These are phyloP conservation scores for Aspergillus tanneri DNA, from an alignment of 2,329 filamentous ascomycete species.

Conservation along the genomic window DNA sequence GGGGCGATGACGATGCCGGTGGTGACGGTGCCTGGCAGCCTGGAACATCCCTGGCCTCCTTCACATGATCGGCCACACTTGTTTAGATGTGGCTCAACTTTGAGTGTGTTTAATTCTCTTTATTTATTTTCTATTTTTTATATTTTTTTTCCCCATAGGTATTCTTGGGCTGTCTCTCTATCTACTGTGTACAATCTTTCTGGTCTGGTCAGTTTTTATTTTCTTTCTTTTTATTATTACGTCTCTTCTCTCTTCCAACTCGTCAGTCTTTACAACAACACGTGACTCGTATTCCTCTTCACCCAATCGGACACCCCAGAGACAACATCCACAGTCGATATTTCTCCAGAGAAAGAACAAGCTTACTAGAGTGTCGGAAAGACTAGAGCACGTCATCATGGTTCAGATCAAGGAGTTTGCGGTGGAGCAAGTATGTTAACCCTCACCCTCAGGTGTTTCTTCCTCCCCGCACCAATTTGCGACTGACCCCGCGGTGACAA, in stretches of 20 bases:
- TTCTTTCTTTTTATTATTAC: no score
- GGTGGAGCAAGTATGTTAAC: constrained; percentile 64
- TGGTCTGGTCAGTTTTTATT: no score
- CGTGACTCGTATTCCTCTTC: background rate
- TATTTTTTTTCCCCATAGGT: no score
- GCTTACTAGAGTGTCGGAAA: background rate
- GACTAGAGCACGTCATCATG: constrained; percentile 28
- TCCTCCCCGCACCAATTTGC: constrained; percentile 19
- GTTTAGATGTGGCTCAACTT: no score
- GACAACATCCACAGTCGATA: constrained; percentile 3
- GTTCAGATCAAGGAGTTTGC: constrained; percentile 44
- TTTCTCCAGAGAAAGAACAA: background rate
- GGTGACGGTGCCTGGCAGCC: constrained; percentile 19
- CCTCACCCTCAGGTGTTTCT: constrained; percentile 39
- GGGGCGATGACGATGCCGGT: background rate
- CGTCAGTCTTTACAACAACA: background rate
- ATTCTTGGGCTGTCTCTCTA: no score
- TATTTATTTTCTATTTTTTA: no score
- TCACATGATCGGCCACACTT: background rate
- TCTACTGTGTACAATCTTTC: no score
- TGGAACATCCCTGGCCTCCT: constrained; percentile 22
- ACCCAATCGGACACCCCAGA: background rate
- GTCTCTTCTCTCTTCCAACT: no score
- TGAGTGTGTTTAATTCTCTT: no score
- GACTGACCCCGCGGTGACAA: constrained; percentile 3